Base-by-base conservation (phyloP, 768 basidiomycete genomes). In the Hemileccinum impolitum region DNA sequence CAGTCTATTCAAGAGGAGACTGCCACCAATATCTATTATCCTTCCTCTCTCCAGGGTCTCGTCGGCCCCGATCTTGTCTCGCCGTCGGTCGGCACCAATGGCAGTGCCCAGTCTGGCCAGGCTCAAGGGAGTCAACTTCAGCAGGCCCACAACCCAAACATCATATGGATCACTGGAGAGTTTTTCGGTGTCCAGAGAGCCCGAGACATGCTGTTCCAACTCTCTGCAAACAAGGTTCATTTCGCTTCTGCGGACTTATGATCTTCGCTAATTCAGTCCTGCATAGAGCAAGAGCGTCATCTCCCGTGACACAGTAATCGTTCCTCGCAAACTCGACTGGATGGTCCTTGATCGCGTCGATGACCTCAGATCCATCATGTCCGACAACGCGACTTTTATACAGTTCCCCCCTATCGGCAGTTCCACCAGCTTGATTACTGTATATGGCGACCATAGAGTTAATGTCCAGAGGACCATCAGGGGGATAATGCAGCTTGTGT, bases 261-360 rank as follows among this genome's bases (percentile, higher is more conserved):
- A 34, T 0, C 11, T 8, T 7, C 30, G 6, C 38, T 45, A 8
- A 51, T 42, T 17, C 38, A 39, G 48, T 32, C 26, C 31, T 26
- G 14, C 28, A 8, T 60, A 98, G 95, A 86, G 84, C 63, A 93
- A 94, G 66, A 78, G 81, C 40, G 81, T 96, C 50, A 85, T 96
- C 49, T 94, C 95, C 8, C 76, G 92, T 51, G 94, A 99, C 65
- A 93, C 91, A 14, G 90, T 93, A 6, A 88, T 97, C 47, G 79
- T 96, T 19, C 95, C 95, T 48, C 87, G 95, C 54, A 99, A 99
- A 67, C 77, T 99, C 53, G 95, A 99, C 62, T 97, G 95, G 94
- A 87, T 99, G 82, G 82, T 96, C 47, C 90, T 89, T n/a, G 92
- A 99, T 67, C 84, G 90, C n/a, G 75, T 87, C 11, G 94, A 97